Base-by-base conservation (phyloP, 2,329 filamentous ascomycete species). In the Neobulgaria alba region DNA sequence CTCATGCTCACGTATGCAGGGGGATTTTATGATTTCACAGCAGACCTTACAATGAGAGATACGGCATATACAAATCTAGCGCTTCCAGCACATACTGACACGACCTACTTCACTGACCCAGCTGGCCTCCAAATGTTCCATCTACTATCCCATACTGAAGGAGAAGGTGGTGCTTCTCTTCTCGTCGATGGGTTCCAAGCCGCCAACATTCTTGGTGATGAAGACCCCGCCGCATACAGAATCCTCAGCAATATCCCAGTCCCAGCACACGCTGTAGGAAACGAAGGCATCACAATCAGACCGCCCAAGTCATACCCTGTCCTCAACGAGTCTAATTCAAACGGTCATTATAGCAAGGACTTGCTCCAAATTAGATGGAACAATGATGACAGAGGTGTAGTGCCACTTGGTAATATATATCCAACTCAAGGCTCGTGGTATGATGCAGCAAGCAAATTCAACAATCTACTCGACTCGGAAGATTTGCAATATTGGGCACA, bases 91-190 rank as follows among this genome's bases (percentile, higher is more conserved):
- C 92, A 98, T 62, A 96, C 90, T 1, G 92, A 98, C 64, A 96
- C 78, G 5, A 95, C 90, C 1, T 96, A 98, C 63, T 96, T 96
- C 65, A 88, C 79, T 16, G 90, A 96, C 48, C 90, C 92, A 0
- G 81, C 85, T 2, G 87, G 90, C 8, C 72, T 98, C 23, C 92
- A 98, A 61, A 79, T 92, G 18, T 93, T 98, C 62, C 92, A 98
- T 58, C 69, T 95, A 34, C 73, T 96, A 19, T 92, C 85, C 0
- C 86, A 93, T 60, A 82, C 79, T 5, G 64, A 71, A 2, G 73
- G 77, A 16, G 51, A 55, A 1, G 92, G 90, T 8, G 92, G 92
- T 4, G 70, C 78, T 38, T 89, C 82, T 0, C 68, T 93, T 0
- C 77, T 98, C 1, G 83, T 95, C 0, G 92, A 98, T 60, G 89